These are phyloP conservation scores for Remersonia thermophila DNA, from an alignment of 2,329 filamentous ascomycete genomes.

Conservation along the genomic window DNA sequence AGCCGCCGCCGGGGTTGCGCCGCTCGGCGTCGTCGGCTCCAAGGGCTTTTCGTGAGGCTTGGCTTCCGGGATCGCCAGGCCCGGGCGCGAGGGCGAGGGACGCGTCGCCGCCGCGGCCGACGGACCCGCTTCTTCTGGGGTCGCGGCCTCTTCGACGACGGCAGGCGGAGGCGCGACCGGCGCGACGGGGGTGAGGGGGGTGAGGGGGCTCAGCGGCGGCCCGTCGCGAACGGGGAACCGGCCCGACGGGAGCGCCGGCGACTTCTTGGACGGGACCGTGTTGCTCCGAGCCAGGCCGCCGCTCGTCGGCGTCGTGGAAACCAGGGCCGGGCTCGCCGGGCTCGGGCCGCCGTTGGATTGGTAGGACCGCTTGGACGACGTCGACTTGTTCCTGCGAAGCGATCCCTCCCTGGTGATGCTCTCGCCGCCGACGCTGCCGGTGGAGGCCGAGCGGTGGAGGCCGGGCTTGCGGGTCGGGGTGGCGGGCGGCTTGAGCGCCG, in stretches of 20 bases:
- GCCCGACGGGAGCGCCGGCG: conserved; percentile 55
- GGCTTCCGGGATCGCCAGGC: conserved; percentile 8
- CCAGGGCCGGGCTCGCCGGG: conserved; percentile 49
- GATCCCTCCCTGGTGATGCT: conserved; percentile 64
- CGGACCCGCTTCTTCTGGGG: conserved; percentile 20
- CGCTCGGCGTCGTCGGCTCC: conserved; percentile 9
- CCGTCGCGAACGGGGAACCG: conserved; percentile 42
- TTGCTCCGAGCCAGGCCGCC: conserved; percentile 59
- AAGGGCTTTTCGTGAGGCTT: conserved; percentile 18
- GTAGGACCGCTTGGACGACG: conserved; percentile 77
- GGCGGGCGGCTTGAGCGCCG: conserved; percentile 34
- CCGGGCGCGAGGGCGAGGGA: conserved; percentile 5
- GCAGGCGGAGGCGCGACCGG: conserved; percentile 35
- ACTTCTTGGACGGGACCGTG: conserved; percentile 84
- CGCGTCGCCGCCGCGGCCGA: conserved; percentile 6
- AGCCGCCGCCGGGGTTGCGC: no score
- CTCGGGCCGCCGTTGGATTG: conserved; percentile 60
- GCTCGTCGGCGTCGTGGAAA: conserved; percentile 28
- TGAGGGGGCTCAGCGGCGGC: conserved; percentile 22
- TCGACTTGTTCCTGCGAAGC: conserved; percentile 78
- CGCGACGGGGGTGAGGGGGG: conserved; percentile 27
- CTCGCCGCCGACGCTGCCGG: conserved; percentile 77
- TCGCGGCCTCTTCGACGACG: conserved; percentile 26
- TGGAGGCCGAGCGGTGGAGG: conserved; percentile 68
- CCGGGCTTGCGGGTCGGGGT: conserved; percentile 43